Evolutionary conservation across 805 yeast genomes (phyloP), one percentile per base, ranked within the genome.

Genomic region (Starmerella riodocensis): DNA sequence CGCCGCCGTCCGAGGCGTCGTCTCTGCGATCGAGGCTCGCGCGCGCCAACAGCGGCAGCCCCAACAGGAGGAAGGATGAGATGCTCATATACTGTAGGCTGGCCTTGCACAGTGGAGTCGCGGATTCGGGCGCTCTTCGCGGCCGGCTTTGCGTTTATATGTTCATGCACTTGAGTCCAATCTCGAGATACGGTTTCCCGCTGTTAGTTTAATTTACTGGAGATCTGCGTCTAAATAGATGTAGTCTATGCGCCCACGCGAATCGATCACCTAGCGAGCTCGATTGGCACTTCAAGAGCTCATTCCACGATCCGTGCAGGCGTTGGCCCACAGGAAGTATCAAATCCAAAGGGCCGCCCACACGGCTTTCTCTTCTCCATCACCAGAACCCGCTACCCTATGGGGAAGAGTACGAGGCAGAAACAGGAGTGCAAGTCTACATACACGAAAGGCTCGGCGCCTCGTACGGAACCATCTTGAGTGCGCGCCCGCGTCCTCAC

Each of bases 351-450:
- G 14, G 30, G 33, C 30, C 19, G 21, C 28, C 26, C 41, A 6
- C 44, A 25, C 21, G 42, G 57, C 60, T 54, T 45, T 38, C 35
- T 56, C 49, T 56, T 32, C 59, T 55, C 60, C 60, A 48, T 50
- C 42, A 53, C 52, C 58, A 55, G 56, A 47, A 56, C 56, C 55
- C 53, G 39, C 27, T 35, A 41, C 39, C 49, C 54, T 54, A 53
- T 43, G 36, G 32, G 40, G 36, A 40, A 50, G 53, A 39, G 42
- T 39, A 36, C 45, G 60, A 47, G 56, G 59, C 60, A 56, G 60
- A 55, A 55, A 53, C 51, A 51, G 60, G 60, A 56, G 60, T 28
- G 25, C n/a, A 13, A 24, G 9, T 18, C 26, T 41, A 36, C 26
- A 36, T 37, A 36, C 17, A 11, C n/a, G n/a, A n/a, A n/a, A n/a